These are phyloP conservation scores for Fraxinus albicans DNA, from an alignment of 305 asterid genomes.

Conservation along the genomic window DNA sequence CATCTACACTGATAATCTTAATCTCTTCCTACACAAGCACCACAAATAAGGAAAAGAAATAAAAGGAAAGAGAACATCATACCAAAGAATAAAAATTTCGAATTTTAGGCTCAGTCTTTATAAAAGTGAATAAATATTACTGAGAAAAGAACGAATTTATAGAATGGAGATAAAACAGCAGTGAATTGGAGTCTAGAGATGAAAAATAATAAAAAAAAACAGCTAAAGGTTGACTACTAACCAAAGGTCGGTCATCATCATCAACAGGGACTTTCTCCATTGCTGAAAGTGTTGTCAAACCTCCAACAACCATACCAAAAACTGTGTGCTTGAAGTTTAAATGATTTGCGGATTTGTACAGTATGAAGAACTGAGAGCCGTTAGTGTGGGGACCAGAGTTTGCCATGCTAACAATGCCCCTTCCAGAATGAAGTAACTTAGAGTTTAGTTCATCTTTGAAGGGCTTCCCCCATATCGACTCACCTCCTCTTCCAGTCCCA, in stretches of 20 bases:
- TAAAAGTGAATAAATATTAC: neutral
- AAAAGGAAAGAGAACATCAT: neutral
- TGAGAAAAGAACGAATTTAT: neutral
- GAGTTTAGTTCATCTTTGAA: constrained; percentile 90
- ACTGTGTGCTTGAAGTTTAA: constrained; percentile 91
- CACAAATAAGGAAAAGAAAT: neutral
- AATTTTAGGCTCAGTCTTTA: neutral
- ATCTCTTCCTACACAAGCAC: constrained; percentile 66
- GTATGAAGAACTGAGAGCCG: constrained; percentile 95
- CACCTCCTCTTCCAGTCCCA: constrained; percentile 89
- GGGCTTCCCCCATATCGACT: constrained; percentile 87
- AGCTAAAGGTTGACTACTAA: constrained; percentile 33
- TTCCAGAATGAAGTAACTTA: constrained; percentile 87
- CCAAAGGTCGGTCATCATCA: constrained; percentile 83
- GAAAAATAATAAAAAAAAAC: neutral
- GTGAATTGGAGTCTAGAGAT: neutral
- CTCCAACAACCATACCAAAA: constrained; percentile 95
- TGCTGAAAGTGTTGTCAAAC: constrained; percentile 74
- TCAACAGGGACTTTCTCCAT: constrained; percentile 94
- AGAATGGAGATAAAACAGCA: constrained; percentile 9
- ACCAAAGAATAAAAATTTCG: constrained; percentile 6
- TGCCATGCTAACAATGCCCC: constrained; percentile 99
- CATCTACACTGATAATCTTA: constrained; percentile 73
- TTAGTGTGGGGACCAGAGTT: constrained; percentile 95
- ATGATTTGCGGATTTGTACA: constrained; percentile 95